Conservation (phyloP, 2,329 filamentous ascomycete species). For the Talaromyces amestolkiae region DNA sequence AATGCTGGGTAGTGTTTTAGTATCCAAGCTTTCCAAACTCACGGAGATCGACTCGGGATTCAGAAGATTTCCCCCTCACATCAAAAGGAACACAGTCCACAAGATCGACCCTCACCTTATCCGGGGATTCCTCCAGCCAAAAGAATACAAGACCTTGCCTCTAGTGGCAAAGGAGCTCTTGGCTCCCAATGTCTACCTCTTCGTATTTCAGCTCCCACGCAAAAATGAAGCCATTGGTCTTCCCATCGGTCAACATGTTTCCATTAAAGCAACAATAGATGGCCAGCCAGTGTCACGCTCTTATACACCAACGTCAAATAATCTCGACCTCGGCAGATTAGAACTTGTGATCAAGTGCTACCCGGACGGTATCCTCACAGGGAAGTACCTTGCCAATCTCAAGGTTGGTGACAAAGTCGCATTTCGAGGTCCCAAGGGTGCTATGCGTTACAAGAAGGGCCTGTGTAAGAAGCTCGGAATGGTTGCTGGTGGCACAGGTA, state of each 20-base stretch:
- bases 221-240: slow-evolving; percentile 49
- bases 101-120: neutral
- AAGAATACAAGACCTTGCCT: slow-evolving; percentile 8
- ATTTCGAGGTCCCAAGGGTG: slow-evolving; percentile 39
- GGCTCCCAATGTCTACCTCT: slow-evolving; percentile 3
- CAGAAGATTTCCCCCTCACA: slow-evolving; percentile 2
- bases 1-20: neutral
- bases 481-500: slow-evolving; percentile 21
- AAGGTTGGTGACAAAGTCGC: slow-evolving; percentile 34
- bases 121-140: neutral
- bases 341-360: slow-evolving; percentile 40
- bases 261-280: slow-evolving; percentile 50
- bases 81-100: neutral
- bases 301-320: slow-evolving; percentile 50
- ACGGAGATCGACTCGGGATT: slow-evolving; percentile 4
- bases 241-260: slow-evolving; percentile 58
- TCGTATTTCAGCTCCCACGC: slow-evolving; percentile 41
- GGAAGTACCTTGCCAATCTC: slow-evolving; percentile 32
- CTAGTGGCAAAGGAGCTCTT: neutral
- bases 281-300: slow-evolving; percentile 50
- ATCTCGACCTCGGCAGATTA: slow-evolving; percentile 32
- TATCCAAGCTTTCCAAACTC: neutral
- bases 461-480: slow-evolving; percentile 38
- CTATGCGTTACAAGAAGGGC: slow-evolving; percentile 31
- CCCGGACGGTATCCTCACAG: slow-evolving; percentile 33